phyloP scores from a whole-genome alignment of 164 flowering plant genomes.

The Magnolia kwangsiensis region DNA sequence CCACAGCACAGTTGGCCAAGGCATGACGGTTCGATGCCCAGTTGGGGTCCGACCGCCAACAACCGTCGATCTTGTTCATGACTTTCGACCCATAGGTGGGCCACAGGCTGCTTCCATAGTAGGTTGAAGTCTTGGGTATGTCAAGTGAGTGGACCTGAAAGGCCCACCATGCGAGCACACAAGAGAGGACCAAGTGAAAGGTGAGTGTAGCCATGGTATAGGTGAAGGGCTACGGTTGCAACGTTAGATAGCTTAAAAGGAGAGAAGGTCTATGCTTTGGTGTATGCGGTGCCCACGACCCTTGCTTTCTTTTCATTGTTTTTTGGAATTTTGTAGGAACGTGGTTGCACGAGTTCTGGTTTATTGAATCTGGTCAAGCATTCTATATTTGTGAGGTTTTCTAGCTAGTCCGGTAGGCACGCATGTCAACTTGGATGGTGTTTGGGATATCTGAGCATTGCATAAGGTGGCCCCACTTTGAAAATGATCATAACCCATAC shows the following conservation, averaged over 20 bases:
- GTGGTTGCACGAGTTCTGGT: conserved; percentile 4
- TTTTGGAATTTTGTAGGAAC: conserved; percentile 1
- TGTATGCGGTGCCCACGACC: conserved; percentile 9
- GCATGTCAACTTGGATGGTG: too few relatives aligned
- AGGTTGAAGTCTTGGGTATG: neutral
- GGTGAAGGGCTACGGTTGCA: neutral
- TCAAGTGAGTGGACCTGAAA: conserved; percentile 12
- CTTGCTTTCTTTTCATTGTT: neutral
- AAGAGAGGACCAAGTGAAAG: conserved; percentile 17
- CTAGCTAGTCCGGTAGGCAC: too few relatives aligned
- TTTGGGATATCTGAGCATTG: too few relatives aligned
- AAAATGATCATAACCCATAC: too few relatives aligned
- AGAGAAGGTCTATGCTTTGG: conserved; percentile 15
- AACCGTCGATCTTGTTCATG: conserved; percentile 25
- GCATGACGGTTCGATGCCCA: conserved; percentile 25
- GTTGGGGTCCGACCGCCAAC: conserved; percentile 22
- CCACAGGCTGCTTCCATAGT: neutral
- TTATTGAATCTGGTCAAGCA: neutral
- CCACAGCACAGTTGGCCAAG: conserved; percentile 27
- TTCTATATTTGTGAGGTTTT: neutral
- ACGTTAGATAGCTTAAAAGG: neutral
- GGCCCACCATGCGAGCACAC: conserved; percentile 18
- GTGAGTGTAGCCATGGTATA: conserved; percentile 23
- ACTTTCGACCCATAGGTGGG: neutral
- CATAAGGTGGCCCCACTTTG: too few relatives aligned